phyloP scores from a whole-genome alignment of 768 basidiomycete genomes.

The Boletus rubescentipes region DNA sequence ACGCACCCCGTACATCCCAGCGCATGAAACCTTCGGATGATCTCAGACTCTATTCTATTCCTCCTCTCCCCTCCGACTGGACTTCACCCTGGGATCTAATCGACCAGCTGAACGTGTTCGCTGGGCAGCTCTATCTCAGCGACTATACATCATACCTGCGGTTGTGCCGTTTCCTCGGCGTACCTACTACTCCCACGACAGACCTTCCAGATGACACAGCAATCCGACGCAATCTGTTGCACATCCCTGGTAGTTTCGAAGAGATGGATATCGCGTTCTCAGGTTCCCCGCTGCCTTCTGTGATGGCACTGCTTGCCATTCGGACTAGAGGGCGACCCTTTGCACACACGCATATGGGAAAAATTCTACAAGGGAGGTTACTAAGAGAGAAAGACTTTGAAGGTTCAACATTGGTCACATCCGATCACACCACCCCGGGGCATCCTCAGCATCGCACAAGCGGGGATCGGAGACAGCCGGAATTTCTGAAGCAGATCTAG shows the following conservation, averaged over 20 bases:
- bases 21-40: conserved; percentile 38
- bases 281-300: conserved; percentile 32
- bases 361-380: neutral
- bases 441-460: no score
- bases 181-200: neutral
- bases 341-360: neutral
- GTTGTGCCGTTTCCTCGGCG: conserved; percentile 24
- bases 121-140: no score
- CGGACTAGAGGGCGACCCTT: conserved; percentile 11
- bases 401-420: no score
- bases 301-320: conserved; percentile 20
- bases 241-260: no score
- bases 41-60: conserved; percentile 12
- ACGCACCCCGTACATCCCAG: conserved; percentile 36
- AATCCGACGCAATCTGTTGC: neutral
- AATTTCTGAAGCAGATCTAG: no score
- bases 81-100: neutral
- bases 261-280: conserved; percentile 23
- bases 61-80: neutral
- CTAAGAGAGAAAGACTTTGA: neutral
- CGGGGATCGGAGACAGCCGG: no score
- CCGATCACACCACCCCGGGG: no score
- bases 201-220: neutral
- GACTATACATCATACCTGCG: conserved; percentile 16
- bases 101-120: no score